phyloP scores from a whole-genome alignment of 495 filamentous ascomycete species.

The Staphylotrichum longicolle region DNA sequence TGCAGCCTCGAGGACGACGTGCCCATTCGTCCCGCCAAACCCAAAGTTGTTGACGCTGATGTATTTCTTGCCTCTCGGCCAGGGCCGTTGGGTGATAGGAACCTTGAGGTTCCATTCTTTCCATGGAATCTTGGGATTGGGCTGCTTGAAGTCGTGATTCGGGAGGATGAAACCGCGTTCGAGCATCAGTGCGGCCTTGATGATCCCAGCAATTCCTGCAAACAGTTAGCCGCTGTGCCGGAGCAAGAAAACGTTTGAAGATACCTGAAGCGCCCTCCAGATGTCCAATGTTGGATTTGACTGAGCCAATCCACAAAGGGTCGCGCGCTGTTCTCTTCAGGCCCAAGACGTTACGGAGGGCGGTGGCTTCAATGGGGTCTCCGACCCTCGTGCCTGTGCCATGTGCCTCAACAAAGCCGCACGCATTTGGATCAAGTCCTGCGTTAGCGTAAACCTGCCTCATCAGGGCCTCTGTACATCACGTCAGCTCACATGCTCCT shows the following conservation, averaged over 20 bases:
- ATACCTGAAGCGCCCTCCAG: slow-evolving; percentile 49
- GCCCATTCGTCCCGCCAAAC: slow-evolving; percentile 55
- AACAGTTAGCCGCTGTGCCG: slow-evolving; percentile 5
- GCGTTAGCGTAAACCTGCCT: slow-evolving; percentile 44
- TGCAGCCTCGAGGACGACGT: slow-evolving; percentile 52
- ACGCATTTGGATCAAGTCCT: slow-evolving; percentile 38
- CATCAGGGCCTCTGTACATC: slow-evolving; percentile 41
- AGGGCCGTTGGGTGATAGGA: slow-evolving; percentile 32
- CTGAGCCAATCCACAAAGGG: slow-evolving; percentile 51
- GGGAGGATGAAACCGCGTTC: slow-evolving; percentile 51
- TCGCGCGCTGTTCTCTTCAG: slow-evolving; percentile 29
- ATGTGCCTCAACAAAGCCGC: slow-evolving; percentile 42
- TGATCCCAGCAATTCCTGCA: slow-evolving; percentile 52
- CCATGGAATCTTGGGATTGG: slow-evolving; percentile 53
- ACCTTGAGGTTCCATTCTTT: slow-evolving; percentile 48
- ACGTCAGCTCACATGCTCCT: neutral
- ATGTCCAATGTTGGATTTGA: slow-evolving; percentile 61
- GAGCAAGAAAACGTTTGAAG: neutral
- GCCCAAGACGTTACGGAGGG: slow-evolving; percentile 40
- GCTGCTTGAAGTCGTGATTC: slow-evolving; percentile 50
- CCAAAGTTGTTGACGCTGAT: slow-evolving; percentile 42
- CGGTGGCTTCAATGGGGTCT: slow-evolving; percentile 48
- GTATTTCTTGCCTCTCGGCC: slow-evolving; percentile 28
- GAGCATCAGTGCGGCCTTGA: slow-evolving; percentile 55
- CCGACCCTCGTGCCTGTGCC: slow-evolving; percentile 57